Evolutionary conservation across 2,329 filamentous ascomycete species (phyloP), one percentile per base, ranked within the genome.

Genomic region (Beauveria brongniartii): DNA sequence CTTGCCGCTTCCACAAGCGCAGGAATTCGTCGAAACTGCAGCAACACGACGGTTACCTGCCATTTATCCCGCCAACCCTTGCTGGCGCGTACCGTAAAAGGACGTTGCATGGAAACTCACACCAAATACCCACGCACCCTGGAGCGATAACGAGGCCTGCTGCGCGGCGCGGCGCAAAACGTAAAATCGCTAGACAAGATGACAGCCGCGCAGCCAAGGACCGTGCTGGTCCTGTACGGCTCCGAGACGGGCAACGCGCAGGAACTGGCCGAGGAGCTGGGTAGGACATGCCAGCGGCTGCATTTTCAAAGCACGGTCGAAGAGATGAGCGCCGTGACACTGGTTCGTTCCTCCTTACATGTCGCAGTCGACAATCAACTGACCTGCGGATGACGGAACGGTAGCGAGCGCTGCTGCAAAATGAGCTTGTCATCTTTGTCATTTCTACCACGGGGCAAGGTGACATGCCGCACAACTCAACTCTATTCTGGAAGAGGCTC

Each of bases 181-280:
- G 12, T n/a, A 26, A 14, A 26, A n/a, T 5, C 1, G 5, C 34
- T 37, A 16, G 9, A 20, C 40, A 47, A 44, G 22, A 59, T 59
- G 57, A 28, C 40, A 67, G 66, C 69, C 48, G 65, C 58, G 22
- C 51, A 56, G 46, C 44, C 30, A 3, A 73, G 82, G 66, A 77
- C 75, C 62, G 73, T 82, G 55, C 82, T 96, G 66, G 81, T 99
- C 62, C 81, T 96, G 40, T 99, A 96, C 75, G 94, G 91, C 60
- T 95, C 93, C 44, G 94, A 99, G 77, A 97, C 92, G 24, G 94
- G 94, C 61, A 97, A 94, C 70, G 88, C 91, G 59, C 90, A 96
- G 74, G 93, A 97, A 74, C 84, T 93, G 64, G 93, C 94, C 22
- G 87, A 91, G 69, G 91, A 97, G 71, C 78, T 97, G 64, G 90